Percentiles rank a stretch among this genome's conserved stretches.
These are phyloP conservation scores for Strigomonas culicis DNA, from an alignment of 208 protist genomes.

Conservation along the genomic window DNA sequence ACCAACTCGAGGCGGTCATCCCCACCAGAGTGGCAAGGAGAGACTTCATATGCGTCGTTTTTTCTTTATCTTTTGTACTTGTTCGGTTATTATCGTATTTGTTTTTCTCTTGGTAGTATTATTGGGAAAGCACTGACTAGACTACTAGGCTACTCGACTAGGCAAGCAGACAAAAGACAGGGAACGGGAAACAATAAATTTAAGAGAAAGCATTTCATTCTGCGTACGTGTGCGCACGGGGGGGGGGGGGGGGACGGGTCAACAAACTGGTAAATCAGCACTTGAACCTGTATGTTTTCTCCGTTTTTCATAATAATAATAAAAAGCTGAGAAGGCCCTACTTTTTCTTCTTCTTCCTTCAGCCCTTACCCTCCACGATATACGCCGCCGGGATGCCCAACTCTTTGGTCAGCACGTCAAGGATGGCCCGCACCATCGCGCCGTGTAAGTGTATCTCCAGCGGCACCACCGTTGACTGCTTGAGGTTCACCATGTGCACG, in stretches of 20 bases:
- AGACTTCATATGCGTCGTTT: constrained; percentile 60
- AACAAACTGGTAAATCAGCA: too few relatives aligned
- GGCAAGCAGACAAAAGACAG: not conserved
- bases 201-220: not conserved
- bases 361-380: not conserved
- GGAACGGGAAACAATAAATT: constrained; percentile 6
- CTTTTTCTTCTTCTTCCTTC: not conserved
- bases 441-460: constrained; percentile 65
- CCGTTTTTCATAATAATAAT: too few relatives aligned
- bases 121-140: too few relatives aligned
- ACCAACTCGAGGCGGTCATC: constrained; percentile 56
- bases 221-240: too few relatives aligned
- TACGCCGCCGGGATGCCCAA: constrained; percentile 22
- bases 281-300: too few relatives aligned
- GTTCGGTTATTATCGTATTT: not conserved
- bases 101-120: too few relatives aligned
- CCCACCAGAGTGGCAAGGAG: constrained; percentile 50
- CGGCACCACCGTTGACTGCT: constrained; percentile 49
- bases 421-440: constrained; percentile 24
- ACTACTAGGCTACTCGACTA: too few relatives aligned
- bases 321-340: constrained; percentile 1
- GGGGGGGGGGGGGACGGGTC: too few relatives aligned
- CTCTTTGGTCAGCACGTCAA: constrained; percentile 35
- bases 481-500: constrained; percentile 44
- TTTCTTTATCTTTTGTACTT: too few relatives aligned